phyloP scores from a whole-genome alignment of 495 filamentous ascomycete species.

The Penicillium manginii region DNA sequence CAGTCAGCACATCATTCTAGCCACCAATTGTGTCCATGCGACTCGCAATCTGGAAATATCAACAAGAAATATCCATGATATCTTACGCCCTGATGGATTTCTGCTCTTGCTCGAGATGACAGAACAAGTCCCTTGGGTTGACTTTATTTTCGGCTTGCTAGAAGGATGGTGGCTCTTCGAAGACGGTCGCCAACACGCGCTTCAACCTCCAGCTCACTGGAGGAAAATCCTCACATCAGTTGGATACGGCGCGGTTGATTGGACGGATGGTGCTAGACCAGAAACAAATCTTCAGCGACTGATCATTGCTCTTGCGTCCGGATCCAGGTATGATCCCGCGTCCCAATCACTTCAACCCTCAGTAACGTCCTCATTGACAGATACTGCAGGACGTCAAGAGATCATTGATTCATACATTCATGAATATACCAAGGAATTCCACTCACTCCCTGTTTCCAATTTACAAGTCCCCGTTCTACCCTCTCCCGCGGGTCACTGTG shows the following conservation, averaged over 20 bases:
- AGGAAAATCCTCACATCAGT: slow-evolving; percentile 15
- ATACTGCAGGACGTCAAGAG: background rate
- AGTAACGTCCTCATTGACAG: background rate
- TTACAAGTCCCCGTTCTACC: background rate
- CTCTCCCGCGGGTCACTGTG: background rate
- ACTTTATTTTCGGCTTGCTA: slow-evolving; percentile 50
- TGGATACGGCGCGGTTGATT: background rate
- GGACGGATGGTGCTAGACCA: slow-evolving; percentile 2
- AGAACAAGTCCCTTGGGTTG: slow-evolving; percentile 39
- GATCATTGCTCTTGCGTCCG: slow-evolving; percentile 1
- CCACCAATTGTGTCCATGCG: slow-evolving; percentile 50
- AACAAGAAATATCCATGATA: slow-evolving; percentile 26
- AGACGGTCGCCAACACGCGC: slow-evolving; percentile 47
- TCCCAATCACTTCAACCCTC: background rate
- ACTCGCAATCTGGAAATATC: slow-evolving; percentile 36
- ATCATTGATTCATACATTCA: background rate
- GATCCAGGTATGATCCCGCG: background rate
- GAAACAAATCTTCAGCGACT: background rate
- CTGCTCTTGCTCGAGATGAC: slow-evolving; percentile 46
- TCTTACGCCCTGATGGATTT: slow-evolving; percentile 41
- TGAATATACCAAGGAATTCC: background rate
- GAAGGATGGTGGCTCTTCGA: slow-evolving; percentile 55
- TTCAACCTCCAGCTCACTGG: slow-evolving; percentile 35
- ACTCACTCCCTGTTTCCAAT: background rate
- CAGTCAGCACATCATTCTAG: slow-evolving; percentile 35